These are phyloP conservation scores for Coemansia sp. DNA, from an alignment of 192 early-diverging fungal genomes.

Conservation along the genomic window DNA sequence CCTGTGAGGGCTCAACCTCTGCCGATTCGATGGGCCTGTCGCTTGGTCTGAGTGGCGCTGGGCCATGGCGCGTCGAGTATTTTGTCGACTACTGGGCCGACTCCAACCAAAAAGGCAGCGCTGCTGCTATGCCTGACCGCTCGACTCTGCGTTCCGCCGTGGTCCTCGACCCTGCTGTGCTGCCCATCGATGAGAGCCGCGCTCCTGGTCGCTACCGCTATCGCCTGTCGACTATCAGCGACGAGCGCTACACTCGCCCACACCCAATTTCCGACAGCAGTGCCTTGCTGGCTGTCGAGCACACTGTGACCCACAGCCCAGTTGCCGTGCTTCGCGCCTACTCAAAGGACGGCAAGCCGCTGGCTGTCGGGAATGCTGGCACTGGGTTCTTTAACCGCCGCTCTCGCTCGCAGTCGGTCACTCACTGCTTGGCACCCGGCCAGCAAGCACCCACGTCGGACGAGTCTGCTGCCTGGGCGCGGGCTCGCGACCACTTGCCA, in stretches of 20 bases:
- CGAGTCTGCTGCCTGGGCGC: slow-evolving; percentile 39
- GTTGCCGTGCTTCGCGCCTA: slow-evolving; percentile 45
- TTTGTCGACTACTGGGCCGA: slow-evolving; percentile 43
- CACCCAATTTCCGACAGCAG: slow-evolving; percentile 19
- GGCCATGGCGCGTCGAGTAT: slow-evolving; percentile 52
- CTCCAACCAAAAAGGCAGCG: slow-evolving; percentile 16
- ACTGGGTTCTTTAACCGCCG: neutral
- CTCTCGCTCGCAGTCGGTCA: slow-evolving; percentile 10
- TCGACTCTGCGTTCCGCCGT: slow-evolving; percentile 29
- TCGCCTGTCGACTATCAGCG: slow-evolving; percentile 37
- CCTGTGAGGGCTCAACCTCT: neutral
- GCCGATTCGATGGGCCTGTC: neutral
- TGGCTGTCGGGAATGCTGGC: slow-evolving; percentile 1
- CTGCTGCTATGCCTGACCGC: slow-evolving; percentile 28
- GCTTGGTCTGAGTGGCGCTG: slow-evolving; percentile 44
- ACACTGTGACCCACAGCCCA: slow-evolving; percentile 28
- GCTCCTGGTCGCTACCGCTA: slow-evolving; percentile 52
- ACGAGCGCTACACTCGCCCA: slow-evolving; percentile 42
- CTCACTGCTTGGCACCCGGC: slow-evolving; percentile 46
- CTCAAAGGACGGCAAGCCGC: slow-evolving; percentile 32
- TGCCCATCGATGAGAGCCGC: slow-evolving; percentile 17
- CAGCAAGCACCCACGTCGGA: slow-evolving; percentile 32
- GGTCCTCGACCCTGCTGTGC: slow-evolving; percentile 11
- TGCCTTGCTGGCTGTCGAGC: slow-evolving; percentile 30
- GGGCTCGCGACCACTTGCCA: slow-evolving; percentile 39